These are phyloP conservation scores for Coemansia sp. DNA, from an alignment of 192 early-diverging fungal genomes.

Conservation along the genomic window DNA sequence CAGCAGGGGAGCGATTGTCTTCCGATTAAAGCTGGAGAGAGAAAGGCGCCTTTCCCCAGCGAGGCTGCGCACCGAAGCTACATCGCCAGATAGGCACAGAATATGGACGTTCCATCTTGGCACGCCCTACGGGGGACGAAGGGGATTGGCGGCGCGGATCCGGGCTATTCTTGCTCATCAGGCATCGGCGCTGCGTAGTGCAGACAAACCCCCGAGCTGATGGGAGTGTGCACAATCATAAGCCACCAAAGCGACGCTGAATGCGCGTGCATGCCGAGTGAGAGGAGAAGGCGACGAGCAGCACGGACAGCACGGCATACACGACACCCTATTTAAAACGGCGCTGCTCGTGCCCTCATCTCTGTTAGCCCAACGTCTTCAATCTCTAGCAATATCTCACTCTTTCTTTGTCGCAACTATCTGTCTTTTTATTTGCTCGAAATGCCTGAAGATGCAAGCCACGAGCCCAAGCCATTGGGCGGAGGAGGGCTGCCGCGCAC, in stretches of 20 bases:
- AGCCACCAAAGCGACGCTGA: slow-evolving; percentile 1
- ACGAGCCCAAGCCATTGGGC: slow-evolving; percentile 1
- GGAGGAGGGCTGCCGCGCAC: slow-evolving; percentile 14
- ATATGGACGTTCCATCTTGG: background rate
- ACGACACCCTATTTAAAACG: background rate
- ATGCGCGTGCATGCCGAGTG: background rate
- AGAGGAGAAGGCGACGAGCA: background rate
- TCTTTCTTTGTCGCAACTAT: background rate
- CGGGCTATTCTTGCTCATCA: background rate
- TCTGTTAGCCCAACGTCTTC: background rate
- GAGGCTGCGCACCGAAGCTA: background rate
- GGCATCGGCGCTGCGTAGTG: too few species aligned
- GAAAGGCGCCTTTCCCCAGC: background rate
- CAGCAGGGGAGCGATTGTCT: background rate
- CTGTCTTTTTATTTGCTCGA: background rate
- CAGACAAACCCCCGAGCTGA: background rate
- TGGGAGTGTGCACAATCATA: background rate
- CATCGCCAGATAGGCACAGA: background rate
- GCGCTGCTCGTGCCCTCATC: background rate
- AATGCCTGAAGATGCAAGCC: slow-evolving; percentile 7
- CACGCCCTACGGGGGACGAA: background rate
- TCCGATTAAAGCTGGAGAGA: background rate
- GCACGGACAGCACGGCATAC: background rate
- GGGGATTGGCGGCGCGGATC: background rate
- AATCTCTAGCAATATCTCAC: background rate